These are phyloP conservation scores for Kwoniella botswanensis DNA, from an alignment of 768 basidiomycete genomes.

Conservation along the genomic window DNA sequence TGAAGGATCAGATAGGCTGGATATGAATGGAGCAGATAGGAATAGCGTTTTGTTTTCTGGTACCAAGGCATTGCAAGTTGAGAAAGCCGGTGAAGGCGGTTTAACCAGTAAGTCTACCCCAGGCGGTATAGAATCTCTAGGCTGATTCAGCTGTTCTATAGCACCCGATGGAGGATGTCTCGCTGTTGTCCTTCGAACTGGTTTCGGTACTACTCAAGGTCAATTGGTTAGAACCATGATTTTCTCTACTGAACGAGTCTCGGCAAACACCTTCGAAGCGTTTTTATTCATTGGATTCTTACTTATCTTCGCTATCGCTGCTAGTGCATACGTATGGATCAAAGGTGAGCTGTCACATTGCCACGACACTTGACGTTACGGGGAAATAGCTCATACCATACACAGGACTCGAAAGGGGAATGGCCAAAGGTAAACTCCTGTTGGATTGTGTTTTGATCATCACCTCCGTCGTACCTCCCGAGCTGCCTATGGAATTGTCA, in stretches of 20 bases:
- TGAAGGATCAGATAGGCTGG: conserved; percentile 73
- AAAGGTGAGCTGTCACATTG: conserved; percentile 67
- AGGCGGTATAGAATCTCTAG: background rate
- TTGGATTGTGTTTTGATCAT: conserved; percentile 95
- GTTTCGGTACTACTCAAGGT: conserved; percentile 96
- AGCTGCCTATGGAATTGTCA: conserved; percentile 96
- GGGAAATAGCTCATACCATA: conserved; percentile 2
- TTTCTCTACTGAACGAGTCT: conserved; percentile 94
- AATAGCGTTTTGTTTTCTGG: conserved; percentile 90
- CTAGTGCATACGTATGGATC: conserved; percentile 97
- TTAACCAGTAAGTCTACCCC: conserved; percentile 56
- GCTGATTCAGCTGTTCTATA: conserved; percentile 31
- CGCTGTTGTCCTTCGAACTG: conserved; percentile 89
- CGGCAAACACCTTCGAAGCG: conserved; percentile 92
- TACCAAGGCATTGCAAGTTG: conserved; percentile 92
- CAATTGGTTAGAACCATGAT: conserved; percentile 99
- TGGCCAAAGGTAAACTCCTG: conserved; percentile 92
- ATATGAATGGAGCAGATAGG: conserved; percentile 84
- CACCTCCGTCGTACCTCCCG: conserved; percentile 96
- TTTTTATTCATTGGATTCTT: conserved; percentile 99
- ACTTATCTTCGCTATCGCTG: conserved; percentile 95
- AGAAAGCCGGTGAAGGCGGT: conserved; percentile 60
- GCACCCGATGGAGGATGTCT: conserved; percentile 91
- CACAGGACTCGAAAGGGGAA: conserved; percentile 82
- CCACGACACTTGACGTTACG: too few species aligned